These are phyloP conservation scores for Elsinoe batatas DNA, from an alignment of 2,329 filamentous ascomycete species.

Conservation along the genomic window DNA sequence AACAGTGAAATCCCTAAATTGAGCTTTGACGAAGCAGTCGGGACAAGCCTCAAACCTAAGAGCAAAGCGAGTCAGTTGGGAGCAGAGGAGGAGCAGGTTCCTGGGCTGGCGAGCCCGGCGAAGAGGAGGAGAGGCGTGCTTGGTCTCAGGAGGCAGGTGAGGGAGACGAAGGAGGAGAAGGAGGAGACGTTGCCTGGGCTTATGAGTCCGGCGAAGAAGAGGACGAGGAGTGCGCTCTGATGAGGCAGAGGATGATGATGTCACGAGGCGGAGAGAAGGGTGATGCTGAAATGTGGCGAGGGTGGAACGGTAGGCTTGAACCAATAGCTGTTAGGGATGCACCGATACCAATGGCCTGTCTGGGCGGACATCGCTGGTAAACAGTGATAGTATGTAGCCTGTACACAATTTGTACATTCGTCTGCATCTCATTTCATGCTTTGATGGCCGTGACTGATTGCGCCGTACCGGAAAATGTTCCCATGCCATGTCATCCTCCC, in stretches of 20 bases:
- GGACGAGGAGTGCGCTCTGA: constrained; percentile 20
- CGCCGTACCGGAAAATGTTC: too few relatives aligned
- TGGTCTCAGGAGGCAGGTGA: not conserved
- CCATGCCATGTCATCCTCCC: too few relatives aligned
- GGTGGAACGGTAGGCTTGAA: too few relatives aligned
- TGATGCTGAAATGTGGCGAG: not conserved
- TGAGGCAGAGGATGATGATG: not conserved
- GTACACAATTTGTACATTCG: too few relatives aligned
- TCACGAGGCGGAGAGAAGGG: not conserved
- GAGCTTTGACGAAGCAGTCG: constrained; percentile 6
- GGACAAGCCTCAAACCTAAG: not conserved
- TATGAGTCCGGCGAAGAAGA: constrained; percentile 25
- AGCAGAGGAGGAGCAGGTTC: not conserved
- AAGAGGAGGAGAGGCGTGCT: constrained; percentile 11
- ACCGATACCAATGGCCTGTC: too few relatives aligned
- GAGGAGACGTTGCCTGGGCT: constrained; percentile 16
- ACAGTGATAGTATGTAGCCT: too few relatives aligned
- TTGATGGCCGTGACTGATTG: too few relatives aligned
- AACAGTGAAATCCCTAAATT: not conserved
- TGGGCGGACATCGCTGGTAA: too few relatives aligned
- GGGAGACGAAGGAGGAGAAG: constrained; percentile 9
- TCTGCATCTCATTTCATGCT: too few relatives aligned
- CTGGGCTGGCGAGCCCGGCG: constrained; percentile 16
- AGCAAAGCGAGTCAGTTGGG: not conserved
- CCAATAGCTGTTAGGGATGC: too few relatives aligned